Base-by-base conservation (phyloP, 257 asterid species). In the Nicotiana undulata region DNA sequence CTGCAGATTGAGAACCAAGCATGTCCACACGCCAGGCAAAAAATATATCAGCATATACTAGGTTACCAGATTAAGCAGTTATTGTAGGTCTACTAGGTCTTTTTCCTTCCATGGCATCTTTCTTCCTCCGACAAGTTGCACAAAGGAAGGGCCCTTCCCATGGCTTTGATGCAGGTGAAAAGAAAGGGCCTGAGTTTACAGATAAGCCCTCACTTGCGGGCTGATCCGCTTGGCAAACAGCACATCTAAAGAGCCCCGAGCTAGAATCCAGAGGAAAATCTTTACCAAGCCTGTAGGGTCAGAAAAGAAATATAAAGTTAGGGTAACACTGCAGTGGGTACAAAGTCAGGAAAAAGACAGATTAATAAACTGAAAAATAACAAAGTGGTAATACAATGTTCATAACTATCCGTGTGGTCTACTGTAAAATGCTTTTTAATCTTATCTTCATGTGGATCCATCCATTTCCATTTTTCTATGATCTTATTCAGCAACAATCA, bases 141-240 rank as follows among this genome's bases (percentile, higher is more conserved):
- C 99, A 95, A 63, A 95, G 97, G 88, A 95, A 92, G 63, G 99
- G 99, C 68, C 99, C 99, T 87, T 93, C 98, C 98, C 99, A 93
- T 32, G 98, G 98, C 85, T 88, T 93, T 79, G 98, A 90, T 31
- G 97, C 85, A n/a, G 98, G 99, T 11, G 99, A 91, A 84, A 92
- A 91, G 85, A 88, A 93, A 76, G 98, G 95, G 70, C 96, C 97
- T 0, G 99, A 92, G 85, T 93, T 95, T 11, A 93, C 94, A 7
- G 95, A 91, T 75, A 95, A 86, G 32, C 97, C 98, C 63, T 93
- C 99, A 26, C 88, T 81, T 29, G 95, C 87, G 60, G 92, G 99
- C 86, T 90, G 94, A 86, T 93, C 98, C 77, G 80, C 90, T 90
- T 95, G 99, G 90, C 99, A 95, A 76, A 95, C 91, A 60, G 99